These are phyloP conservation scores for Pseudopyrenochaeta lycopersici DNA, from an alignment of 2,329 filamentous ascomycete genomes.

Conservation along the genomic window DNA sequence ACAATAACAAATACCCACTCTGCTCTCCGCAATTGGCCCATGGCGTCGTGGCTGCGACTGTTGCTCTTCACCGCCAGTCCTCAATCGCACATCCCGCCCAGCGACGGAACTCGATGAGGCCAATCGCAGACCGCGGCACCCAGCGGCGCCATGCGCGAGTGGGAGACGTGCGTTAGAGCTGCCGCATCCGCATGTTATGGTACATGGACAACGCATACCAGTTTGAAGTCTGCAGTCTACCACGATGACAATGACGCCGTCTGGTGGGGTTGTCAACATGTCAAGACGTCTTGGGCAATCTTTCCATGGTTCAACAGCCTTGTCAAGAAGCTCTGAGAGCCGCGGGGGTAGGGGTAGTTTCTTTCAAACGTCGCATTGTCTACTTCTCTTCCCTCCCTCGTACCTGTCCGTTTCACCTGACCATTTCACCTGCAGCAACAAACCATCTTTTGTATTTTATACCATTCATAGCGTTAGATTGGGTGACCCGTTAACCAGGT, in stretches of 20 bases:
- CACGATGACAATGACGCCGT: conserved; percentile 6
- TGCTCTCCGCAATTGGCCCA: conserved; percentile 19
- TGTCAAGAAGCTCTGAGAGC: conserved; percentile 7
- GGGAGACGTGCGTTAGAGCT: conserved; percentile 27
- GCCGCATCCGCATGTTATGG: conserved; percentile 22
- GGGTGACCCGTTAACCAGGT: conserved; percentile 2
- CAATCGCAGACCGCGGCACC: conserved; percentile 31
- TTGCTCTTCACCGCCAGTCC: conserved; percentile 39
- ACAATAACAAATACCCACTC: conserved; percentile 5
- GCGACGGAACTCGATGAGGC: conserved; percentile 10
- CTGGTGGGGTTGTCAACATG: conserved; percentile 15
- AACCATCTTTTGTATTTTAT: background rate
- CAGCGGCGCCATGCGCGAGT: conserved; percentile 20
- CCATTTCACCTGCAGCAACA: background rate
- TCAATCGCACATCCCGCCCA: conserved; percentile 17
- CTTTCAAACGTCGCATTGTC: conserved; percentile 6
- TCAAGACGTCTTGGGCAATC: conserved; percentile 8
- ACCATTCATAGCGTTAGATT: conserved; percentile 10
- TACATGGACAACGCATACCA: conserved; percentile 35
- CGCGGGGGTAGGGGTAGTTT: conserved; percentile 12
- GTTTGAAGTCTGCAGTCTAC: conserved; percentile 23
- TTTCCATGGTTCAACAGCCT: conserved; percentile 2
- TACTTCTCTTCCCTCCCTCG: conserved; percentile 7
- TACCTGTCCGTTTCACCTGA: background rate
- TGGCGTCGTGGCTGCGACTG: background rate